Base-by-base conservation (phyloP, 768 basidiomycete species). In the Kwoniella shandongensis region DNA sequence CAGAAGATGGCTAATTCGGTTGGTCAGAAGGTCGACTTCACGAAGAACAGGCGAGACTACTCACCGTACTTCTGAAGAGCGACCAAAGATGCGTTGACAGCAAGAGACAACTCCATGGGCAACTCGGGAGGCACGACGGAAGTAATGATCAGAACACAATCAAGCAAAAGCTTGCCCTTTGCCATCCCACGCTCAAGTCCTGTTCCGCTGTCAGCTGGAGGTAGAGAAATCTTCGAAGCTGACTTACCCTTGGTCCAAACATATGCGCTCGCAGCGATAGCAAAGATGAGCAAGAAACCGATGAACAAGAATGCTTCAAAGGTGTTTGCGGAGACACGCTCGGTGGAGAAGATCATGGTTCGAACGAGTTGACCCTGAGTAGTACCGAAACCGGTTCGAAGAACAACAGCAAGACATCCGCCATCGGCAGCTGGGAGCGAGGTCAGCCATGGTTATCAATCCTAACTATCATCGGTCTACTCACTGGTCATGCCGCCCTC, bases 341-440 rank as follows among this genome's bases (percentile, higher is more conserved):
- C 96, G 0, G 91, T 92, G 13, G 91, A 92, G 80, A 98, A 99
- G 55, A 99, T 92, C 96, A 98, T 99, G 0, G 96, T 98, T 42
- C 94, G 82, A 29, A 99, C 93, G 30, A 99, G 85, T 77, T 94
- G 91, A 36, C 96, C 96, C 75, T 99, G 96, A 0, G 91, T 86
- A 10, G 96, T 99, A 8, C 96, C 96, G 71, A 98, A 99, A 1
- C 96, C 94, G 12, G 96, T 98, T 53, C 91, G 86, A 39, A 97
- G 82, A 12, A 98, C 92, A 41, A 92, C 80, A 8, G 91, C 93
- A 7, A 96, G 84, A 76, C 91, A 94, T 39, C 94, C 94, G 18
- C 84, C 86, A 70, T 99, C 91, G 3, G 93, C 93, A 0, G 92
- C 76, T 68, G 36, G 32, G 80, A 10, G 25, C 4, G 29, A 20